Base-by-base conservation (phyloP, 768 basidiomycete species). In the Lyophyllum shimeji region DNA sequence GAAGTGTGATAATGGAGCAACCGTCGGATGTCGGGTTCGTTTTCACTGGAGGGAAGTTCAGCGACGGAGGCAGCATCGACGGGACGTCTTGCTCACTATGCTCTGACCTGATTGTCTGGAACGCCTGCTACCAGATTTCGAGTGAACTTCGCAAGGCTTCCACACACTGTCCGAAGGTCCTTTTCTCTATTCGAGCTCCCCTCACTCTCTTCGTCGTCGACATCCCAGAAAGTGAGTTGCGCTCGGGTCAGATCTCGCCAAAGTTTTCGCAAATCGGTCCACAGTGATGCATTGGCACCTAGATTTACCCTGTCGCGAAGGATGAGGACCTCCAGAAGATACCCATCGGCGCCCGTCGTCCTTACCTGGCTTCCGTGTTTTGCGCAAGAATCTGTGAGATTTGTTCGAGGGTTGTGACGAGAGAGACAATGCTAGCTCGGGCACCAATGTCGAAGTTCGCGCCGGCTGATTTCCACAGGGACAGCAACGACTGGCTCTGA, bases 81-180 rank as follows among this genome's bases (percentile, higher is more conserved):
- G 24, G 42, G 15, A 9, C 25, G 49, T 40, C 23, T 27, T 18
- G 73, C 92, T 76, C 63, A 95, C 94, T 83, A 88, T 23, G 89
- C 87, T 55, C 72, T 74, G 39, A 69, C 64, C 67, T 97, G 95
- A 70, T 93, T 92, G n/a, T 68, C 67, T 7, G 83, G 78, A 15
- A 86, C 80, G 6, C 85, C 90, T 9, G 92, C 92, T 31, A 91
- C 84, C 9, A 95, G 71, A 67, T 97, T 95, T 56, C 95, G 81
- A 13, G 90, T 93, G 65, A 95, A 86, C 64, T 84, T 87, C 7
- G 85, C 87, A 20, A 93, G 63, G 61, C 74, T 76, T n/a, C 71
- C 71, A 56, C 79, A 78, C 11, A 84, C 67, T 0, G 63, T 60
- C 47, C 73, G 74, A 7, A 80, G 74, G 24, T 66, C 60, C 11